phyloP scores from a whole-genome alignment of 2,329 filamentous ascomycete genomes.

The Sporothrix brasiliensis region DNA sequence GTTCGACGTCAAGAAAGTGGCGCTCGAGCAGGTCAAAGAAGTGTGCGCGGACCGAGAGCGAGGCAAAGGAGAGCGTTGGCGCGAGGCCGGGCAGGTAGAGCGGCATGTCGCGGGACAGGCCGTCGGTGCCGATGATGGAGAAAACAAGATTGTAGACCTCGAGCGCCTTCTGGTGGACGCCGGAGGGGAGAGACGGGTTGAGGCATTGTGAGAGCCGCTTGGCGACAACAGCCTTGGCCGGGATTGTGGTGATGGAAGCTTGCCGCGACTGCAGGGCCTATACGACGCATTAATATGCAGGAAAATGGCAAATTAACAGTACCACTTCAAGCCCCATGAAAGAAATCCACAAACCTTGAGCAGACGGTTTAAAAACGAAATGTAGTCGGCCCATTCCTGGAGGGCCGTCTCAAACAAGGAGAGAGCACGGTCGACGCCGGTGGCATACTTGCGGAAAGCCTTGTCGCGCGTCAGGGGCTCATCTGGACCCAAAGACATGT shows the following conservation, averaged over 20 bases:
- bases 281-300: too few relatives aligned
- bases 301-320: conserved; percentile 40
- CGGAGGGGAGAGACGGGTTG: conserved; percentile 88
- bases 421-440: conserved; percentile 82
- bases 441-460: conserved; percentile 83
- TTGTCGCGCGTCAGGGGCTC: conserved; percentile 63
- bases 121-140: conserved; percentile 77
- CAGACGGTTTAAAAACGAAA: conserved; percentile 89
- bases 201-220: conserved; percentile 94
- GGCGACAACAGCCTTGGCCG: conserved; percentile 79
- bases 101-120: conserved; percentile 77
- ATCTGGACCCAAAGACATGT: conserved; percentile 46
- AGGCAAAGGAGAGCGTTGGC: conserved; percentile 89
- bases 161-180: conserved; percentile 94
- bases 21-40: conserved; percentile 84
- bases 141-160: conserved; percentile 94
- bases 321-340: too few relatives aligned
- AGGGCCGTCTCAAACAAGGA: conserved; percentile 88
- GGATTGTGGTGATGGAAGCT: conserved; percentile 69
- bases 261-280: conserved; percentile 88
- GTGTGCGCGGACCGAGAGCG: conserved; percentile 81
- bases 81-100: conserved; percentile 89
- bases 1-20: conserved; percentile 73
- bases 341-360: conserved; percentile 59
- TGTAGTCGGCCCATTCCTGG: conserved; percentile 99